These are phyloP conservation scores for Ophiostoma quercus DNA, from an alignment of 2,329 filamentous ascomycete genomes.

Conservation along the genomic window DNA sequence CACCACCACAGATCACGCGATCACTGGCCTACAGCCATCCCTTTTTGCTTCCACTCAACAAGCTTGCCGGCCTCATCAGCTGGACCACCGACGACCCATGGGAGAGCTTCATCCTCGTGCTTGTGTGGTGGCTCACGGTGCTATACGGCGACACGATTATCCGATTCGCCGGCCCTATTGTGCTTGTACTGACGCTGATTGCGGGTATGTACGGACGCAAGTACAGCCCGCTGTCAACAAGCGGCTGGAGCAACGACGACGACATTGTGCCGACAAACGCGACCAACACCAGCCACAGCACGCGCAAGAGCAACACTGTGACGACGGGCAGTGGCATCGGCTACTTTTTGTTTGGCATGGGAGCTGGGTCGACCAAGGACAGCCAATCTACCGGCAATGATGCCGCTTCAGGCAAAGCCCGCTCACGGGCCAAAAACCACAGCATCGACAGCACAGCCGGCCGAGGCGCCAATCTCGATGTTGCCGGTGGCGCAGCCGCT, in stretches of 20 bases:
- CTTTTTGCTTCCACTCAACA: constrained; percentile 84
- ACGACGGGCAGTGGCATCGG: constrained; percentile 24
- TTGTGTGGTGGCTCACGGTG: constrained; percentile 76
- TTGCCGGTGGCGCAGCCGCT: constrained; percentile 27
- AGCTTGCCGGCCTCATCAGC: constrained; percentile 75
- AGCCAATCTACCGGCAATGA: constrained; percentile 38
- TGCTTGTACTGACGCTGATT: constrained; percentile 74
- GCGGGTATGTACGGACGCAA: constrained; percentile 86
- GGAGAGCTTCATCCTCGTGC: constrained; percentile 91
- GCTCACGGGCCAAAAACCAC: constrained; percentile 29
- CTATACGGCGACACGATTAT: constrained; percentile 84
- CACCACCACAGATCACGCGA: constrained; percentile 88
- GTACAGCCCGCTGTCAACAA: constrained; percentile 86
- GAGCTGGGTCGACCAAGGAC: constrained; percentile 47
- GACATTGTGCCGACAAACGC: constrained; percentile 32
- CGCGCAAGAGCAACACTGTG: constrained; percentile 37
- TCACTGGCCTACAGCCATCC: constrained; percentile 94
- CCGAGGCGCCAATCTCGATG: constrained; percentile 15
- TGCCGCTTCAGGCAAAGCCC: constrained; percentile 26
- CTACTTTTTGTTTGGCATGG: constrained; percentile 65
- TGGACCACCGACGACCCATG: constrained; percentile 93
- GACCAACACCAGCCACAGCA: constrained; percentile 51
- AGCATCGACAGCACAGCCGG: constrained; percentile 30
- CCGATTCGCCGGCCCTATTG: constrained; percentile 73
- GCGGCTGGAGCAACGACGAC: constrained; percentile 58